Evolutionary conservation across 345 rosid species (phyloP), one percentile per base, ranked within the genome.

Genomic region (Bruguiera gymnorhiza): DNA sequence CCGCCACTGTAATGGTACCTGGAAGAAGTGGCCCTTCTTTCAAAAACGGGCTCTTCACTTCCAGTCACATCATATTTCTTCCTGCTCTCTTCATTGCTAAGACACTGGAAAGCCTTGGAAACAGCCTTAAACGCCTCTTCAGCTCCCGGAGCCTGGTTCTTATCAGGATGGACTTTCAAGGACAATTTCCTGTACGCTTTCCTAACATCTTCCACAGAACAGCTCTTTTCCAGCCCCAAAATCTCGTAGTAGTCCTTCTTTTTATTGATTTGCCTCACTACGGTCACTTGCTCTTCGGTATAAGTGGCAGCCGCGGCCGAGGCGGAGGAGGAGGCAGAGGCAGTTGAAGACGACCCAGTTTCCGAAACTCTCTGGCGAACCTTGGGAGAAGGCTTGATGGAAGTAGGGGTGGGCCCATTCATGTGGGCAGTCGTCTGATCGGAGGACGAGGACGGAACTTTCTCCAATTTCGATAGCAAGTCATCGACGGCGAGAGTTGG

Each of bases 101-200:
- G 81, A 80, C 98, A 95, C 78, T 92, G 98, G 78, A 95, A 95
- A 5, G 99, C 94, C 71, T 90, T 90, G 0, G 98, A 92, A 20
- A 95, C 92, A 5, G 86, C 73, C 71, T 92, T 95, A 75, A 92
- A 95, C 3, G 94, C 90, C 70, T 95, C 99, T 67, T 95, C 99
- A 15, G 99, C 88, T 0, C 97, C 98, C 0, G 97, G 98, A 60
- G 97, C 97, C 51, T 79, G 87, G 70, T 91, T 94, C 87, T 94
- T 94, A 67, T 94, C 98, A 0, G 98, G 98, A 72, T 94, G 98
- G 36, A 94, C 98, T 73, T 91, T 91, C 79, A 91, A 75, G 0
- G 98, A 91, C 52, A 94, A 83, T 74, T 94, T 94, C 54, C 97
- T 76, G 27, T 94, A 94, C 0, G 97, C 92, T 77, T 91, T 94